A percentile compares a stretch with the other conserved stretches of the same genome.
These are phyloP conservation scores for Moringa oleifera DNA, from an alignment of 345 rosid genomes.

Conservation along the genomic window DNA sequence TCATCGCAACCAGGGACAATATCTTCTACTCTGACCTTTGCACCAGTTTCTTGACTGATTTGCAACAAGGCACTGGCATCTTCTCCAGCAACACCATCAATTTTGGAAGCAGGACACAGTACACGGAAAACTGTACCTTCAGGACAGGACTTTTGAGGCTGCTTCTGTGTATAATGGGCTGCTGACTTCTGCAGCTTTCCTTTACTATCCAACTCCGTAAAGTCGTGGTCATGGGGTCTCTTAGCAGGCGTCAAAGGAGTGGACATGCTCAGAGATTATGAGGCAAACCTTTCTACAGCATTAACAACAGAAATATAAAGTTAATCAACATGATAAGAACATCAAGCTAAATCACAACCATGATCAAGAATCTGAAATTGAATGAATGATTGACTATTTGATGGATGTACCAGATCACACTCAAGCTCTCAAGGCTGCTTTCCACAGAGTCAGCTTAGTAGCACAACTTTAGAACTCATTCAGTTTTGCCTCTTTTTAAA, in stretches of 20 bases:
- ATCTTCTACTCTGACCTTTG: constrained; percentile 48
- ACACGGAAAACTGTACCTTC: constrained; percentile 32
- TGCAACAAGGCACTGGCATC: constrained; percentile 34
- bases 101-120: constrained; percentile 41
- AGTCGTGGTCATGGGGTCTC: constrained; percentile 37
- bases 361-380: no score
- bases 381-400: no score
- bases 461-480: no score
- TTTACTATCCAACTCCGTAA: constrained; percentile 39
- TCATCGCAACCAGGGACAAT: constrained; percentile 50
- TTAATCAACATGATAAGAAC: not conserved
- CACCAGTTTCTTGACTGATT: constrained; percentile 47
- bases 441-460: not conserved
- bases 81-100: constrained; percentile 33
- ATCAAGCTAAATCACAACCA: not conserved
- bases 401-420: no score
- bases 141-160: constrained; percentile 18
- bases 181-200: constrained; percentile 44
- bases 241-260: constrained; percentile 46
- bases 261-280: constrained; percentile 31
- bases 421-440: not conserved
- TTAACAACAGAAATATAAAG: not conserved
- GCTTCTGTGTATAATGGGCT: constrained; percentile 18
- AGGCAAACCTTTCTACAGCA: not conserved
- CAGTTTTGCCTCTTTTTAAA: no score